Evolutionary conservation across 345 rosid species (phyloP).

Genomic region (Xanthoceras sorbifolium): DNA sequence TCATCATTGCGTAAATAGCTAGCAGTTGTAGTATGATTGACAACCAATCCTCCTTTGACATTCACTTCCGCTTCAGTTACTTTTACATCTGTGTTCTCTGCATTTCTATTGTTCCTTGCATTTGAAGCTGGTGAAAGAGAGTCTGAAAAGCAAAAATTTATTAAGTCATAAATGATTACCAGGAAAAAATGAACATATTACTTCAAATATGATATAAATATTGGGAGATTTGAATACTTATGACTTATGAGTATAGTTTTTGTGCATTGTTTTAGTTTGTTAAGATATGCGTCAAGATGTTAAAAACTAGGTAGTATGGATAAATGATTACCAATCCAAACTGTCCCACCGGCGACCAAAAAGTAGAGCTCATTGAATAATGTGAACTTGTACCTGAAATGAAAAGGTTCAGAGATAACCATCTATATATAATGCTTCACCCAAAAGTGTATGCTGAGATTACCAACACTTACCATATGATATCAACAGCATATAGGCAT

Average conservation of each 20-base stretch:
- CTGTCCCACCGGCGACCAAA: constrained; percentile 97
- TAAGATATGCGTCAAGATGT: constrained; percentile 1
- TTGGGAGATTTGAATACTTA: neutral
- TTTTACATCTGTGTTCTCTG: constrained; percentile 33
- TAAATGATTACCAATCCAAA: constrained; percentile 83
- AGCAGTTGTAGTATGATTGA: constrained; percentile 29
- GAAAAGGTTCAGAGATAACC: constrained; percentile 2
- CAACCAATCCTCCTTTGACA: constrained; percentile 13
- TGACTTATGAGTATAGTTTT: neutral
- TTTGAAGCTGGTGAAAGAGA: constrained; percentile 45
- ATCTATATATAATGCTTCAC: neutral
- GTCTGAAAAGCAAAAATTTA: constrained; percentile 44
- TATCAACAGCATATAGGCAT: neutral
- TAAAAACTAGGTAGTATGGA: constrained; percentile 6
- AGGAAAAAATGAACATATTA: neutral
- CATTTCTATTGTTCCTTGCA: constrained; percentile 25
- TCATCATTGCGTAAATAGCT: constrained; percentile 23
- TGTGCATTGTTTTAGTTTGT: neutral
- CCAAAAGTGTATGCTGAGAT: neutral
- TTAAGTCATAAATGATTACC: neutral
- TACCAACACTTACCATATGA: neutral
- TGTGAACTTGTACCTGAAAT: constrained; percentile 91
- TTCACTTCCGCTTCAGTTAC: constrained; percentile 35
- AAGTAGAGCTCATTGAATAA: constrained; percentile 97
- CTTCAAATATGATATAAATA: neutral